Percentiles rank a stretch among this genome's conserved stretches.
These are phyloP conservation scores for Perkinsus marinus DNA, from an alignment of 169 alveolate species.

Conservation along the genomic window DNA sequence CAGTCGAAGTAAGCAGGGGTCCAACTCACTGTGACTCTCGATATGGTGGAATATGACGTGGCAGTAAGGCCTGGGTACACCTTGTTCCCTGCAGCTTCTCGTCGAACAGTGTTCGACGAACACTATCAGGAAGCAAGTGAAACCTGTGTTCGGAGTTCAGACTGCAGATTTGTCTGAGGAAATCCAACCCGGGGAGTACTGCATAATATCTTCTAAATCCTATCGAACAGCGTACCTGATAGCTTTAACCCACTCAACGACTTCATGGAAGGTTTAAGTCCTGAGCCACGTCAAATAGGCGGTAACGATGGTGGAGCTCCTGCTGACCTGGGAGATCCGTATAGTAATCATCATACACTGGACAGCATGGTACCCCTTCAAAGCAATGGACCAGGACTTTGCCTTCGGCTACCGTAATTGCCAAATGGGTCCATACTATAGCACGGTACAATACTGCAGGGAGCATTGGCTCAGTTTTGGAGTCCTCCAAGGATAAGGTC, in stretches of 20 bases:
- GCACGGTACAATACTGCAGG: neutral
- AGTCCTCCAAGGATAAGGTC: neutral
- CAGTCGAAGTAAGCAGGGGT: neutral
- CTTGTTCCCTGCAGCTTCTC: neutral
- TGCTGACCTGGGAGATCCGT: neutral
- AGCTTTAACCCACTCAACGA: neutral
- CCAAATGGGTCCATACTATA: neutral
- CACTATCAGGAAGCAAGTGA: neutral
- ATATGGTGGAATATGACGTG: neutral
- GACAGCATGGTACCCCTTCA: neutral
- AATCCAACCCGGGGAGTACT: neutral
- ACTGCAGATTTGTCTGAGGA: neutral
- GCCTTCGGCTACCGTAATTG: neutral
- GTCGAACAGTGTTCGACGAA: too few relatives aligned
- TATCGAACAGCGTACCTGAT: neutral
- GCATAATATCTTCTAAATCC: neutral
- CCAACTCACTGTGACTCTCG: neutral
- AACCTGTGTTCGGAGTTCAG: neutral
- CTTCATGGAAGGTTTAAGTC: neutral
- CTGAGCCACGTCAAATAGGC: neutral
- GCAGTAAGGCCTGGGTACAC: neutral
- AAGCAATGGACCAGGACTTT: neutral
- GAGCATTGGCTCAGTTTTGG: neutral
- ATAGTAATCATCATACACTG: neutral
- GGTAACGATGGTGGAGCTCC: neutral